These are phyloP conservation scores for Leishmania martiniquensis DNA, from an alignment of 208 protist genomes.

Conservation along the genomic window DNA sequence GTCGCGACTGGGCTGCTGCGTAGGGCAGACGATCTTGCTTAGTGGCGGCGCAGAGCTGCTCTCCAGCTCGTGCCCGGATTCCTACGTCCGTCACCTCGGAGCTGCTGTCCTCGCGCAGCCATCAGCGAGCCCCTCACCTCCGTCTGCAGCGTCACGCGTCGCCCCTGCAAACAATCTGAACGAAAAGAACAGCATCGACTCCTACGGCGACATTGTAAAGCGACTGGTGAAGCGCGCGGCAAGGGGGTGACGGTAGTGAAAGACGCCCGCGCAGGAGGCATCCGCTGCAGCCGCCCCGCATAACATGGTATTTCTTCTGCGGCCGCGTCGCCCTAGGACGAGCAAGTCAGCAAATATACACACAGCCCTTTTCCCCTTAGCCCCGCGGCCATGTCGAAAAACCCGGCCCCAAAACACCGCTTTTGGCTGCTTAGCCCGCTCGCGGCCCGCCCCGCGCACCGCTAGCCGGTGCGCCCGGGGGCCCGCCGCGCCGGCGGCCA, in stretches of 20 bases:
- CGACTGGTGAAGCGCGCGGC: background rate
- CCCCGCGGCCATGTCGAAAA: background rate
- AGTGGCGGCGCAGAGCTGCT: constrained; percentile 2
- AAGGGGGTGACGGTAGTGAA: background rate
- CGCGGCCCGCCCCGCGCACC: no score
- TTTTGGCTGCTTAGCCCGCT: background rate
- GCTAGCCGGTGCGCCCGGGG: no score
- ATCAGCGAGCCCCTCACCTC: background rate
- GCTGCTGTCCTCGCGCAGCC: background rate
- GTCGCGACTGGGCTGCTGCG: constrained; percentile 51
- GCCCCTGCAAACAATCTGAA: background rate
- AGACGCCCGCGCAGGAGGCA: background rate
- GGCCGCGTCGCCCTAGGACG: background rate
- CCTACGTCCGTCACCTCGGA: background rate
- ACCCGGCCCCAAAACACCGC: background rate
- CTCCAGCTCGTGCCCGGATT: background rate
- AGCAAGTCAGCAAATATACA: background rate
- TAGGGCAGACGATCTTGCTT: constrained; percentile 19
- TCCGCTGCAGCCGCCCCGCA: background rate
- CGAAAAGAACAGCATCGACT: background rate
- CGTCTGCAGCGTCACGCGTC: background rate
- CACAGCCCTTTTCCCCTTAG: background rate
- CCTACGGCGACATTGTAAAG: constrained; percentile 11
- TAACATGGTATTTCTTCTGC: background rate
- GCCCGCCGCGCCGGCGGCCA: no score